Conservation (phyloP, 2,329 filamentous ascomycete species). For the Epichloe gansuensis region DNA sequence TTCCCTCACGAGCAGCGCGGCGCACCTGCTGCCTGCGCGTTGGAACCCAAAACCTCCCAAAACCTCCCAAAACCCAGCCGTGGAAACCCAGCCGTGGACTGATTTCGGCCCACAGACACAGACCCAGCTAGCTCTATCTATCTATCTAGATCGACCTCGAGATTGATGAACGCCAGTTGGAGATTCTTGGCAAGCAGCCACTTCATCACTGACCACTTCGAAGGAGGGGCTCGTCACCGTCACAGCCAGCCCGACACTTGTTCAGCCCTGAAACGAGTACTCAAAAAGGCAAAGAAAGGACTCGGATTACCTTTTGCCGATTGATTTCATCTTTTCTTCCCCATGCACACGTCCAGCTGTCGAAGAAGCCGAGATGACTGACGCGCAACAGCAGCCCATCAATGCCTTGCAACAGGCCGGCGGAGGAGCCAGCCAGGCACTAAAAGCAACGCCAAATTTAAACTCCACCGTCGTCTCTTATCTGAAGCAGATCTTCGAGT, state of each 20-base stretch:
- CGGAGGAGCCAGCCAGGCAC: conserved; percentile 32
- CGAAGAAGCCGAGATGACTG: background rate
- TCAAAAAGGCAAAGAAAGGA: background rate
- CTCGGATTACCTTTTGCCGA: background rate
- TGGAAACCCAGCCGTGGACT: too few species aligned
- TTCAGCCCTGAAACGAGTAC: background rate
- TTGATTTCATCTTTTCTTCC: too few species aligned
- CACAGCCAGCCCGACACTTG: background rate
- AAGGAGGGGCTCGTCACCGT: background rate
- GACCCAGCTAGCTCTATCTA: too few species aligned
- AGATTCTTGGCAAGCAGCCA: background rate
- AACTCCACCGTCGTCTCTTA: conserved; percentile 28
- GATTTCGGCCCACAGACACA: too few species aligned
- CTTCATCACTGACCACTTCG: background rate
- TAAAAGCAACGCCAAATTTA: conserved; percentile 29
- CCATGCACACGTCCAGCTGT: background rate
- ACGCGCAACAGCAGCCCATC: conserved; percentile 2
- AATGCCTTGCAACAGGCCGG: conserved; percentile 31
- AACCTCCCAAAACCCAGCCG: too few species aligned
- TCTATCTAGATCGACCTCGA: too few species aligned
- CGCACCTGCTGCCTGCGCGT: too few species aligned
- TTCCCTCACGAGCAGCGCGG: background rate
- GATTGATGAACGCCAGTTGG: background rate
- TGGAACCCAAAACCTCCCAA: too few species aligned
- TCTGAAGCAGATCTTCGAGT: conserved; percentile 34